Evolutionary conservation across 805 yeast species (phyloP).

Genomic region (Metahyphopichia silvanorum): DNA sequence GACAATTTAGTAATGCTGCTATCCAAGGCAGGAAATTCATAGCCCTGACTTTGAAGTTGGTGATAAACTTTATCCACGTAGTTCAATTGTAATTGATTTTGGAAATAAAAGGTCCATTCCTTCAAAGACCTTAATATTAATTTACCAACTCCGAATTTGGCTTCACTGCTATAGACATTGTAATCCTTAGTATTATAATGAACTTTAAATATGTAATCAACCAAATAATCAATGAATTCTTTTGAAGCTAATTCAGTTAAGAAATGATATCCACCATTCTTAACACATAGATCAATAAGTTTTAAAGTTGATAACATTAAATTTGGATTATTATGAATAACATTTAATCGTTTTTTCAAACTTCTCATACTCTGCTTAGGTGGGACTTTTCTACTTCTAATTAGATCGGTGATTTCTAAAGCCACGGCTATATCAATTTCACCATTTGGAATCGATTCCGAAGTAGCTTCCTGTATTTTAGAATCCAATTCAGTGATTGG

Average conservation of each 20-base stretch:
- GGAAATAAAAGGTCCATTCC: slow-evolving; percentile 74
- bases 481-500: slow-evolving; percentile 48
- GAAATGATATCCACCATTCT: slow-evolving; percentile 89
- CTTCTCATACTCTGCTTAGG: slow-evolving; percentile 83
- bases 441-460: slow-evolving; percentile 89
- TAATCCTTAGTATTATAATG: slow-evolving; percentile 32
- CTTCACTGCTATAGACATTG: slow-evolving; percentile 17
- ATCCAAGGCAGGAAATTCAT: slow-evolving; percentile 56
- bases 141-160: slow-evolving; percentile 46
- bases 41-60: slow-evolving; percentile 59
- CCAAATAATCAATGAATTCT: slow-evolving; percentile 82
- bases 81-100: slow-evolving; percentile 59
- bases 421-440: slow-evolving; percentile 72
- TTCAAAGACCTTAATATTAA: slow-evolving; percentile 64
- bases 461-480: slow-evolving; percentile 73
- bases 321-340: slow-evolving; percentile 68
- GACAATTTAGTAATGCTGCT: slow-evolving; percentile 28
- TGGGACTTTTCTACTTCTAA: slow-evolving; percentile 74
- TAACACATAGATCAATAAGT: slow-evolving; percentile 80
- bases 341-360: slow-evolving; percentile 69
- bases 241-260: slow-evolving; percentile 73
- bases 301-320: slow-evolving; percentile 72
- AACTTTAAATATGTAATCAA: slow-evolving; percentile 39
- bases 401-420: slow-evolving; percentile 82
- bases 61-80: slow-evolving; percentile 64